phyloP scores from a whole-genome alignment of 768 basidiomycete species.

The Tephrocybe sp. region DNA sequence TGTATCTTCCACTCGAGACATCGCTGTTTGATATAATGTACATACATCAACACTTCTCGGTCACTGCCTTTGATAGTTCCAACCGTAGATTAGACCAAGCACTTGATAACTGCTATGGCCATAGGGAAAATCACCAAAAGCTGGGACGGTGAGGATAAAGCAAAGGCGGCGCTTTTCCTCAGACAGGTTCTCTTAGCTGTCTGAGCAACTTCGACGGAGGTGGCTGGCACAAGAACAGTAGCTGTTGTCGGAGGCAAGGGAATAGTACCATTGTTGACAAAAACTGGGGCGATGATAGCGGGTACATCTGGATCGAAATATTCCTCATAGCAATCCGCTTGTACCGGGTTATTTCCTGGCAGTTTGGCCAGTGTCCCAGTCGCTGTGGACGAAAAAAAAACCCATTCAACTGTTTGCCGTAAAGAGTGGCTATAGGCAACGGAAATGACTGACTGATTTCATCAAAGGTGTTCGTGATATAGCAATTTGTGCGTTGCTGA shows the following conservation, averaged over 20 bases:
- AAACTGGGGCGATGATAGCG: conserved; percentile 24
- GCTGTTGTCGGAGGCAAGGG: conserved; percentile 12
- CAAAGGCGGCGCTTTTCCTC: conserved; percentile 14
- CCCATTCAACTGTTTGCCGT: too few species aligned
- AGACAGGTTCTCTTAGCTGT: conserved; percentile 25
- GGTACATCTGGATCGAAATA: conserved; percentile 25
- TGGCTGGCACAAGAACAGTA: conserved; percentile 20
- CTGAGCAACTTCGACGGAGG: conserved; percentile 19
- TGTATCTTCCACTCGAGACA: too few species aligned
- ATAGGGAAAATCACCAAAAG: background rate
- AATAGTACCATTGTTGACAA: conserved; percentile 20
- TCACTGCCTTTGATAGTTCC: too few species aligned
- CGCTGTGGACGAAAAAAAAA: background rate
- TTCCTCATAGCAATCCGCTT: conserved; percentile 24
- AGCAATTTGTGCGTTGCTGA: conserved; percentile 28
- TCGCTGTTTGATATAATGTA: too few species aligned
- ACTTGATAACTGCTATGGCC: background rate
- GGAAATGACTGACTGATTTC: conserved; percentile 28
- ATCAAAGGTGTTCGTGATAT: conserved; percentile 31
- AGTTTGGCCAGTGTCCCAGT: conserved; percentile 18
- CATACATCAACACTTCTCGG: too few species aligned
- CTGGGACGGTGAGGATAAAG: background rate
- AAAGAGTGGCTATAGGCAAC: background rate
- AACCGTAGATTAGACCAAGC: background rate
- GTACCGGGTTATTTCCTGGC: conserved; percentile 29